Percentiles rank a stretch among this genome's conserved stretches.
phyloP scores from a whole-genome alignment of 2,329 filamentous ascomycete genomes.

The Pseudogymnoascus sp. region DNA sequence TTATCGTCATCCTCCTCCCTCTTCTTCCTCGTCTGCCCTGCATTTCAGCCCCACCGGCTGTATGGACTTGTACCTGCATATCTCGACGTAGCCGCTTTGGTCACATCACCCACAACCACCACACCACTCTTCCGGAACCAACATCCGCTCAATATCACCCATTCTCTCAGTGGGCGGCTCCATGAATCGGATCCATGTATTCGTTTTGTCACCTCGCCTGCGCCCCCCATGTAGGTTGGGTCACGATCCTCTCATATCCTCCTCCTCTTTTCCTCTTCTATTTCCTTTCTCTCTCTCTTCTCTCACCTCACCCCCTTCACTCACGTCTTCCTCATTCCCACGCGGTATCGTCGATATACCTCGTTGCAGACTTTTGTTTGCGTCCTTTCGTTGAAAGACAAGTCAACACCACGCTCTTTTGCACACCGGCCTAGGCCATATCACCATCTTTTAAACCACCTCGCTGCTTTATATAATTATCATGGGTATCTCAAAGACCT shows the following conservation, averaged over 20 bases:
- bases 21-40: background rate
- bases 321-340: background rate
- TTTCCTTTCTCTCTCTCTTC: conserved; percentile 2
- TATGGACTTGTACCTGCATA: background rate
- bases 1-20: background rate
- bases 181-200: background rate
- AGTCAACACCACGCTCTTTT: conserved; percentile 3
- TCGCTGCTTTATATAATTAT: conserved; percentile 10
- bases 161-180: background rate
- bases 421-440: conserved; percentile 9
- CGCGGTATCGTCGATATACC: background rate
- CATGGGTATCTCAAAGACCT: conserved; percentile 24
- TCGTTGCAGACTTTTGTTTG: conserved; percentile 13
- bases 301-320: background rate
- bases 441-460: conserved; percentile 2
- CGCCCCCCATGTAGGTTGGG: background rate
- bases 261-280: background rate
- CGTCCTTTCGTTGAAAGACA: conserved; percentile 12
- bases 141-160: background rate
- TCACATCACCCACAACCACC: background rate
- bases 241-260: background rate
- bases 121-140: background rate
- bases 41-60: background rate
- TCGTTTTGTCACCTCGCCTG: background rate
- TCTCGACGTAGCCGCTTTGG: background rate